Conservation (phyloP, 2,329 filamentous ascomycete species). For the Purpureocillium takamizusanense region DNA sequence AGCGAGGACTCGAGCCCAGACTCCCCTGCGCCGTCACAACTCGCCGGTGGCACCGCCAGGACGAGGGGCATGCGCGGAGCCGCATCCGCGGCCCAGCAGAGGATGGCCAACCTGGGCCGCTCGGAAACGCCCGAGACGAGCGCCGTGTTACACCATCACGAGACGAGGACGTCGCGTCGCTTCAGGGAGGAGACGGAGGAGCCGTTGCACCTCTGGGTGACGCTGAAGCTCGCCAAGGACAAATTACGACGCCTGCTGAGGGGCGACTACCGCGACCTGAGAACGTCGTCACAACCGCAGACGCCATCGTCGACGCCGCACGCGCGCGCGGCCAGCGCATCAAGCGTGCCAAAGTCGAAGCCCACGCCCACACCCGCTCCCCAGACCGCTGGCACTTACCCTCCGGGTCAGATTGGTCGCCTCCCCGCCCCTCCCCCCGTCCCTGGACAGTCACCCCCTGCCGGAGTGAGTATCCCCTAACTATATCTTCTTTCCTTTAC, state of each 20-base stretch:
- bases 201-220: constrained; percentile 60
- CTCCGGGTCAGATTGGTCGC: constrained; percentile 52
- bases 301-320: constrained; percentile 20
- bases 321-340: constrained; percentile 19
- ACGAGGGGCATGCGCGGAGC: constrained; percentile 86
- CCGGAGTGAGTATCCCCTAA: constrained; percentile 45
- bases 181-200: constrained; percentile 75
- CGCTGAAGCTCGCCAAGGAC: constrained; percentile 62
- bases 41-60: constrained; percentile 67
- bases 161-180: constrained; percentile 59
- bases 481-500: too few species aligned
- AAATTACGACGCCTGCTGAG: constrained; percentile 60
- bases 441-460: constrained; percentile 44
- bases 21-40: constrained; percentile 69
- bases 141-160: constrained; percentile 52
- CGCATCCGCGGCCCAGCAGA: constrained; percentile 75
- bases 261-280: constrained; percentile 37
- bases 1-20: constrained; percentile 82
- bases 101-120: constrained; percentile 72
- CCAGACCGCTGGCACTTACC: constrained; percentile 24
- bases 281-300: constrained; percentile 24
- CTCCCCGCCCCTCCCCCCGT: constrained; percentile 57
- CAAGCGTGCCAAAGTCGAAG: constrained; percentile 21
- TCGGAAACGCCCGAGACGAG: constrained; percentile 82
- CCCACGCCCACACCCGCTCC: constrained; percentile 30